Evolutionary conservation across 441 rosid genomes (phyloP), one percentile per base, ranked within the genome.

Genomic region (Croton laevigatus): DNA sequence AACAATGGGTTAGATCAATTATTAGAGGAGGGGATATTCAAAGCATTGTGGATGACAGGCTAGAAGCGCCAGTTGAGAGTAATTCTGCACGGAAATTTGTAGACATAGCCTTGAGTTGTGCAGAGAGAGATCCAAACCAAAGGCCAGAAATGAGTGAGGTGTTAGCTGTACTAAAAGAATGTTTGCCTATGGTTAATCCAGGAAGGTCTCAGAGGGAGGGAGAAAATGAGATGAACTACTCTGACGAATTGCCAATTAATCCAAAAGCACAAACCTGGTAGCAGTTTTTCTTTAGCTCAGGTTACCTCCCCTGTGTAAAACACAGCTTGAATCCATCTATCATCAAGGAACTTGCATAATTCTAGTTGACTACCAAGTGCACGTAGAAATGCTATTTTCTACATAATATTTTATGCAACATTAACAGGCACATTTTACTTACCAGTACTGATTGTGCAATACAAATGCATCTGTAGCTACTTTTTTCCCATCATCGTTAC

Each of bases 271-370:
- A n/a, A n/a, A n/a, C n/a, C n/a, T n/a, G n/a, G n/a, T n/a, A n/a
- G n/a, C n/a, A n/a, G n/a, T n/a, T 80, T 90, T 88, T 81, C 96
- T 90, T 60, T 94, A 76, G 65, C 93, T 80, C 68, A 68, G 70
- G 78, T 82, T 86, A 71, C 72, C 79, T 71, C 81, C 88, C 96
- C 98, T 94, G 85, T 73, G 52, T 51, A 42, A 64, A 40, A 59
- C 38, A 27, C n/a, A 71, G 34, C 22, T 52, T 27, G n/a, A 52
- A 52, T 48, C 6, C 59, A 49, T 46, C 20, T 38, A 16, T 65
- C 12, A 34, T 1, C 5, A 27, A 27, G 32, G 32, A 27, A 27
- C 44, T 6, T 6, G 10, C 44, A 40, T 40, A 7, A 40, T 7
- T 40, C 0, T 40, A 4, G 44, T 40, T 40, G 44, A 40, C 44